A percentile compares a stretch with the other conserved stretches of the same genome.
These are phyloP conservation scores for Helicostylum pulchrum DNA, from an alignment of 192 early-diverging fungal genomes.

Conservation along the genomic window DNA sequence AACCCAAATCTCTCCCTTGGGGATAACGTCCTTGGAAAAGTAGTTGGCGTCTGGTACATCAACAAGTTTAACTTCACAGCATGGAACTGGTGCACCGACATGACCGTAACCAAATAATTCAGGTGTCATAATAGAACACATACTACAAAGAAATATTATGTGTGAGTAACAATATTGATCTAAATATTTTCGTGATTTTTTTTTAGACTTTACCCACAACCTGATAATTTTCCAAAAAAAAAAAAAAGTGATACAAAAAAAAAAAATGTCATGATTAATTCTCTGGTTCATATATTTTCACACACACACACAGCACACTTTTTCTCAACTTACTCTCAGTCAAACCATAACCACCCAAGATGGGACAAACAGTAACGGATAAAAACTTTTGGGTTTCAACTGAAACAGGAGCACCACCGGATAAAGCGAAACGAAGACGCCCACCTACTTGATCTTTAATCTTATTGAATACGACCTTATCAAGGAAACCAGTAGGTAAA, in stretches of 20 bases:
- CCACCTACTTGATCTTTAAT: slow-evolving; percentile 85
- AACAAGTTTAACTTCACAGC: slow-evolving; percentile 76
- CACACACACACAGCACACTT: no score
- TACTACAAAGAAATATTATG: slow-evolving; percentile 28
- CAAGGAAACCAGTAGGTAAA: slow-evolving; percentile 68
- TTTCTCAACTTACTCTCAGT: slow-evolving; percentile 12
- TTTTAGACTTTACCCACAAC: slow-evolving; percentile 12
- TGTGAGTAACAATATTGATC: background rate
- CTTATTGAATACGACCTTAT: slow-evolving; percentile 77
- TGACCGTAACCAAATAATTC: slow-evolving; percentile 55
- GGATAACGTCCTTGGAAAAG: slow-evolving; percentile 52
- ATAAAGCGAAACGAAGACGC: slow-evolving; percentile 72
- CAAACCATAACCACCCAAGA: slow-evolving; percentile 87
- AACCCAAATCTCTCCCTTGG: slow-evolving; percentile 80
- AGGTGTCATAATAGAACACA: slow-evolving; percentile 65
- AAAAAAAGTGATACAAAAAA: background rate
- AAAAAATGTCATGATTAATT: background rate
- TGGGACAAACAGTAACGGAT: slow-evolving; percentile 69
- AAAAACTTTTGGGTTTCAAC: slow-evolving; percentile 83
- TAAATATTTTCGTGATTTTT: background rate
- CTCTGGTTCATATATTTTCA: no score
- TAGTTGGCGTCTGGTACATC: slow-evolving; percentile 62
- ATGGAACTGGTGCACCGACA: slow-evolving; percentile 77
- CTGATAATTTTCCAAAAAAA: background rate
- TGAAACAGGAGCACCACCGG: slow-evolving; percentile 89